phyloP scores from a whole-genome alignment of 139 green algal genomes.

The Micractinium sp. region DNA sequence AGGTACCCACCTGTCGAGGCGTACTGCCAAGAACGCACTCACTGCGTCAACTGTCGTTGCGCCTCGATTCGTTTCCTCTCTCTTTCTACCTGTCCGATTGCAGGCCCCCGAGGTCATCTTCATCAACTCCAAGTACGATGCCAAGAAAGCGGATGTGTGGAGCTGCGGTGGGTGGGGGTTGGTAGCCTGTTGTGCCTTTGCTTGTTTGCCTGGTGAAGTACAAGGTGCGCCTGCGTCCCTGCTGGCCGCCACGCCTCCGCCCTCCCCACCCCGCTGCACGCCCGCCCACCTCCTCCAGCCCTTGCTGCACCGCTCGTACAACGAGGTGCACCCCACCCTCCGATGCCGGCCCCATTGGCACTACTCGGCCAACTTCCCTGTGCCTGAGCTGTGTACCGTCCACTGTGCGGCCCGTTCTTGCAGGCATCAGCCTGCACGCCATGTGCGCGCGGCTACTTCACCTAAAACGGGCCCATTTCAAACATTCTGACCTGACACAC shows the following conservation, averaged over 20 bases:
- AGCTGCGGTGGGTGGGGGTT: conserved; percentile 44
- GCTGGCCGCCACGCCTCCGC: neutral
- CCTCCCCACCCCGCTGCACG: neutral
- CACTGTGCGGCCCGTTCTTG: too few relatives aligned
- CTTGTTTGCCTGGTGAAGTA: neutral
- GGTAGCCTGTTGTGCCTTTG: too few relatives aligned
- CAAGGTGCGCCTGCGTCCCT: neutral
- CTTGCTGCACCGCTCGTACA: neutral
- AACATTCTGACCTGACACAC: too few relatives aligned
- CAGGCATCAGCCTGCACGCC: neutral
- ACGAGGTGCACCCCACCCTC: too few relatives aligned
- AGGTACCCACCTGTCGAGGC: too few relatives aligned
- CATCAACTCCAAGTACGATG: conserved; percentile 59
- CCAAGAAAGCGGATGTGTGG: conserved; percentile 80
- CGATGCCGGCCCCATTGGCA: too few relatives aligned
- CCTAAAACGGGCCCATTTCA: too few relatives aligned
- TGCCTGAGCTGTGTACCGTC: too few relatives aligned
- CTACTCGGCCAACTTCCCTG: neutral
- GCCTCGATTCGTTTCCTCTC: neutral
- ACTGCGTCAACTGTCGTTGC: too few relatives aligned
- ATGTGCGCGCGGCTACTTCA: too few relatives aligned
- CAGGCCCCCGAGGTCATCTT: conserved; percentile 70
- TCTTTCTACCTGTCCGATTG: neutral
- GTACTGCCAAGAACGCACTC: too few relatives aligned
- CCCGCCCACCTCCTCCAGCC: neutral